Conservation (phyloP, 1,139 yeast species). For the Blastobotrys illinoisensis region DNA sequence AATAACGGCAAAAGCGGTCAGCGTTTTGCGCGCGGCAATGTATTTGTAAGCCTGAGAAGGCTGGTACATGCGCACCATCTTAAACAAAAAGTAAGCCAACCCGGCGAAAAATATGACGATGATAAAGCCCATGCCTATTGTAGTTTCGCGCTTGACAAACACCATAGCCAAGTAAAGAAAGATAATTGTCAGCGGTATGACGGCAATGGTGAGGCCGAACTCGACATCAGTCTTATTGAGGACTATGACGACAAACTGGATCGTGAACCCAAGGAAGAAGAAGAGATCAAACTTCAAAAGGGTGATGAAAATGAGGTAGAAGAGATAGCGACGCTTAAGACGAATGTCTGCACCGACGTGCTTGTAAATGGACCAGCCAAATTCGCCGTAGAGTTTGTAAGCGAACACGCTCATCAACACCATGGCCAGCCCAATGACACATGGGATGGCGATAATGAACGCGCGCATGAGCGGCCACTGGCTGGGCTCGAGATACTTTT, state of each 20-base stretch:
- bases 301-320: conserved; percentile 37
- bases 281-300: conserved; percentile 45
- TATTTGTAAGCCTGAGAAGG: conserved; percentile 41
- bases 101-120: conserved; percentile 39
- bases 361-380: conserved; percentile 48
- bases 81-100: conserved; percentile 47
- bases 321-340: conserved; percentile 39
- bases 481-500: conserved; percentile 33
- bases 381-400: conserved; percentile 39
- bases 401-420: conserved; percentile 36
- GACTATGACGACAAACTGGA: conserved; percentile 49
- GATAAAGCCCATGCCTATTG: conserved; percentile 32
- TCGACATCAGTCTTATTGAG: conserved; percentile 41
- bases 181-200: conserved; percentile 44
- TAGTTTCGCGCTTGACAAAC: conserved; percentile 39
- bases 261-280: conserved; percentile 50
- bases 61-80: conserved; percentile 45
- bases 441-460: conserved; percentile 44
- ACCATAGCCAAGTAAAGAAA: conserved; percentile 39
- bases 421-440: conserved; percentile 40
- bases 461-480: conserved; percentile 29
- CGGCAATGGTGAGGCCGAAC: conserved; percentile 46
- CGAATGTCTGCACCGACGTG: conserved; percentile 46
- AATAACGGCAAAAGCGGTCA: conserved; percentile 45
- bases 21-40: conserved; percentile 45